A percentile compares a stretch with the other conserved stretches of the same genome.
Conservation (phyloP, 2,329 filamentous ascomycete genomes). For the Epichloe brachyelytri region DNA sequence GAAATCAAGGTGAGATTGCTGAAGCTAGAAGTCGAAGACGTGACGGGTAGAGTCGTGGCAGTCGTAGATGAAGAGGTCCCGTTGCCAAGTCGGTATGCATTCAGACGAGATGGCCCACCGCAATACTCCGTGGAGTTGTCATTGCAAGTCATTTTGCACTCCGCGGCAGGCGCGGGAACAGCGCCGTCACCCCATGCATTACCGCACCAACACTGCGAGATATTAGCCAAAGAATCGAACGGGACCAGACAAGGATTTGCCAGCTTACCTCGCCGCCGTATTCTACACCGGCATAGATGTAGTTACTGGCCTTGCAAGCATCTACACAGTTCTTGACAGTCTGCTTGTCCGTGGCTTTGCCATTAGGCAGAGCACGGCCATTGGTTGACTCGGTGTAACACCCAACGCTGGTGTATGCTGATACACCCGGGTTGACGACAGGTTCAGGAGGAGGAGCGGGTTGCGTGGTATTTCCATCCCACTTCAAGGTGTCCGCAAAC, state of each 20-base stretch:
- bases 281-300: conserved; percentile 22
- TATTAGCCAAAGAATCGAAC: neutral
- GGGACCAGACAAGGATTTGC: neutral
- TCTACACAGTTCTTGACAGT: conserved; percentile 22
- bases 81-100: conserved; percentile 19
- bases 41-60: conserved; percentile 14
- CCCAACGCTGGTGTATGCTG: conserved; percentile 23
- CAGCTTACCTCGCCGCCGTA: conserved; percentile 24
- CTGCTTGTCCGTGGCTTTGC: conserved; percentile 10
- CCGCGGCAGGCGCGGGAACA: conserved; percentile 14
- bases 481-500: conserved; percentile 26
- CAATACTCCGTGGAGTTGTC: conserved; percentile 25
- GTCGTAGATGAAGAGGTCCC: conserved; percentile 15
- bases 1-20: neutral
- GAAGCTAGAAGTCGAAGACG: neutral
- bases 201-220: conserved; percentile 23
- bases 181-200: conserved; percentile 17
- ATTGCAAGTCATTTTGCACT: conserved; percentile 24
- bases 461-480: conserved; percentile 15
- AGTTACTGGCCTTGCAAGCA: conserved; percentile 17
- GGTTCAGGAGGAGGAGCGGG: conserved; percentile 12
- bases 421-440: conserved; percentile 24
- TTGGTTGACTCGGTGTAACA: conserved; percentile 24
- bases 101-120: conserved; percentile 21
- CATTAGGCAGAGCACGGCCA: conserved; percentile 20